phyloP scores from a whole-genome alignment of 768 basidiomycete species.

The Podaxis mareebaensis region DNA sequence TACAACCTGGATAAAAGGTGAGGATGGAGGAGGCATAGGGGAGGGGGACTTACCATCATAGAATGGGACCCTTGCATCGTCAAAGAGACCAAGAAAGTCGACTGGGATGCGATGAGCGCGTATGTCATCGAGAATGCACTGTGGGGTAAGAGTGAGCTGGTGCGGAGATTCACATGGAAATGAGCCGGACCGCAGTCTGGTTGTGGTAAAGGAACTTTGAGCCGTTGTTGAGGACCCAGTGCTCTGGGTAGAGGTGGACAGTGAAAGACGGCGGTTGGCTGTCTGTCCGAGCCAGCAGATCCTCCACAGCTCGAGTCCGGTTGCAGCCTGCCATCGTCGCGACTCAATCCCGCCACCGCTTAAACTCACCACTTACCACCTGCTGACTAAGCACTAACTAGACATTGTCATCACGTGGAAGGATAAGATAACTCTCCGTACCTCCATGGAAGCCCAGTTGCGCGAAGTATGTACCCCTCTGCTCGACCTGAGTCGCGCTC shows the following conservation, averaged over 20 bases:
- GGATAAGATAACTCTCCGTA: not conserved
- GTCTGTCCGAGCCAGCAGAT: slow-evolving; percentile 59
- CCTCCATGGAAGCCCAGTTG: slow-evolving; percentile 44
- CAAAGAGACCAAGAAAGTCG: slow-evolving; percentile 82
- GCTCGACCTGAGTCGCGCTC: not conserved
- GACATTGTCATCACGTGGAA: slow-evolving; percentile 4
- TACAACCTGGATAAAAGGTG: slow-evolving; percentile 55
- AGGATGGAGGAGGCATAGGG: slow-evolving; percentile 4
- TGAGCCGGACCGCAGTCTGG: slow-evolving; percentile 60
- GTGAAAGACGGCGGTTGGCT: slow-evolving; percentile 70
- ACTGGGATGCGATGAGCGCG: slow-evolving; percentile 82
- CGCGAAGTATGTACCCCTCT: slow-evolving; percentile 38
- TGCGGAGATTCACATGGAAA: not conserved
- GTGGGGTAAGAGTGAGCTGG: slow-evolving; percentile 14
- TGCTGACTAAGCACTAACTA: slow-evolving; percentile 10
- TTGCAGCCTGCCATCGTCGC: slow-evolving; percentile 71
- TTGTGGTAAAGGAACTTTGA: slow-evolving; percentile 82
- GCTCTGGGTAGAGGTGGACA: slow-evolving; percentile 74
- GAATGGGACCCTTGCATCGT: slow-evolving; percentile 70
- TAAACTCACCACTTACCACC: not conserved
- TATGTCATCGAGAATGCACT: slow-evolving; percentile 85
- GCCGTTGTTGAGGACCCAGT: slow-evolving; percentile 82
- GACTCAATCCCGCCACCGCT: not conserved
- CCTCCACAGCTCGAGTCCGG: slow-evolving; percentile 61
- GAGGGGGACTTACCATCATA: slow-evolving; percentile 64